Evolutionary conservation across 805 yeast species (phyloP).

Genomic region (Zygoascus biomembranicola): DNA sequence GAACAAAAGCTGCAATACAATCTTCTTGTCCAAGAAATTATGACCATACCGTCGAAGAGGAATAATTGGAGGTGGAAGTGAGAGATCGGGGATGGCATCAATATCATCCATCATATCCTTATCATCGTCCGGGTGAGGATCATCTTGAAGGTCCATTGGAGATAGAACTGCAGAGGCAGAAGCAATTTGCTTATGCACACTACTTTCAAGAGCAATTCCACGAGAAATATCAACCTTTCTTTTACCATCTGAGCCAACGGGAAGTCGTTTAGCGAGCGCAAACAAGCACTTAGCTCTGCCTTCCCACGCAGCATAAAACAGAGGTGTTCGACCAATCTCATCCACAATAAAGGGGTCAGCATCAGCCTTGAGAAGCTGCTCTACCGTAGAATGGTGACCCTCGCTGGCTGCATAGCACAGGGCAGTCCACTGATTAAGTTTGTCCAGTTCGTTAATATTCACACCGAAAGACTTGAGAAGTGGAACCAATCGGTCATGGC

Average conservation of each 20-base stretch:
- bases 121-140: conserved; percentile 16
- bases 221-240: conserved; percentile 6
- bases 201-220: not conserved
- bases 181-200: not conserved
- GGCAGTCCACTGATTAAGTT: conserved; percentile 90
- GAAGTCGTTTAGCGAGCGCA: conserved; percentile 40
- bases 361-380: conserved; percentile 60
- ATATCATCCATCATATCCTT: conserved; percentile 28
- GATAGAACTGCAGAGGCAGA: not conserved
- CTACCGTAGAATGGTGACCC: conserved; percentile 67
- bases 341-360: conserved; percentile 65
- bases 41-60: conserved; percentile 94
- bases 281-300: conserved; percentile 82
- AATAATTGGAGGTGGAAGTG: conserved; percentile 92
- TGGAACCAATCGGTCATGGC: conserved; percentile 61
- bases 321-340: conserved; percentile 70
- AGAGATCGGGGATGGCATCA: conserved; percentile 81
- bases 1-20: conserved; percentile 69
- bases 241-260: not conserved
- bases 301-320: conserved; percentile 89
- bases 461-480: conserved; percentile 48
- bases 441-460: conserved; percentile 70
- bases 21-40: conserved; percentile 85
- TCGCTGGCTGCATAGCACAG: conserved; percentile 82
- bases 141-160: conserved; percentile 12